Base-by-base conservation (phyloP, 2,329 filamentous ascomycete genomes). In the Venturia oleaginea region DNA sequence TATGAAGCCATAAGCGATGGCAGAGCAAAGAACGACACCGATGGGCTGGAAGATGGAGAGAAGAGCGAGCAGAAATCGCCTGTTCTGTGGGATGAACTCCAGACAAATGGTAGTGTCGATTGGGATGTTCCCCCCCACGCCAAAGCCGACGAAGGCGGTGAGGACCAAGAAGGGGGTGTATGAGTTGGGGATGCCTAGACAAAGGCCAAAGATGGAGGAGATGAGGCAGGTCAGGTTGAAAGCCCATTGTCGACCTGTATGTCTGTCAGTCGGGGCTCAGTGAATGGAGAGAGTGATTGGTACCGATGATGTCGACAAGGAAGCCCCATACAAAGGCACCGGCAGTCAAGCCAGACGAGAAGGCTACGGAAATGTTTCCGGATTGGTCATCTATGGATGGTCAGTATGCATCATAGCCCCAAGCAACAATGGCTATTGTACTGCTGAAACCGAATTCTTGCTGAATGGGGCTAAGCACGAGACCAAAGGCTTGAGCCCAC, bases 171-270 rank as follows among this genome's bases (percentile, higher is more conserved):
- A 92, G 67, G 62, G 37, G 10, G 62, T 57, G 48, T 63, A 63
- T 5, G 24, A 22, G 37, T 81, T 89, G 4, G 88, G 87, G 0
- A 87, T 83, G 0, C 84, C 82, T 0, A 87, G 88, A 1, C 88
- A 86, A 7, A 87, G 74, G 0, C 88, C 89, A 75, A 90, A 92
- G 17, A 90, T 73, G 0, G 86, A 87, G 0, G 89, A 90, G 43
- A 92, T 80, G 3, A 87, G 86, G 3, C 92, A 83, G 0, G 90
- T 92, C 32, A 91, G 72, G 70, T 92, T 93, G 74, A 93, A 94
- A 0, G 87, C 90, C 81, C 84, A 86, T 70, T 83, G 82, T 19
- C 90, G 83, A 22, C 62, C 62, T 63, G 11, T 10, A 13, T 30
- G 13, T 13, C 5, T 15, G 46, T 51, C 24, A 43, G 40, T 19